Base-by-base conservation (phyloP, 1,139 yeast genomes). In the Taphrina betulina region DNA sequence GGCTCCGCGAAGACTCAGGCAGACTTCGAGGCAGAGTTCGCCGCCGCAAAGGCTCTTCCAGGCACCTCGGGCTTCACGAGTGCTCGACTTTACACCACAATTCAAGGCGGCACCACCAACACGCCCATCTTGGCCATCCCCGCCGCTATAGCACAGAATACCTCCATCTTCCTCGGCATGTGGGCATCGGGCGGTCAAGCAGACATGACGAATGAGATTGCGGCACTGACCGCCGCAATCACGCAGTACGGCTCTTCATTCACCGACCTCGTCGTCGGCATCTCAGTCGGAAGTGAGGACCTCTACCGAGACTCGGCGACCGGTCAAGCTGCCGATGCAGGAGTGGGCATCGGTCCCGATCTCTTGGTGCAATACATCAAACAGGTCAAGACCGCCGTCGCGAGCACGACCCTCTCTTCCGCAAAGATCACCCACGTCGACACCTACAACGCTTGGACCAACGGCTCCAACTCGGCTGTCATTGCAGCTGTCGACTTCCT, bases 231-330 rank as follows among this genome's bases (percentile, higher is more conserved):
- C 61, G 60, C 72, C 14, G 82, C 83, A 71, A 78, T 89, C 70
- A 95, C 95, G 65, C 72, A 67, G 37, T 76, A 88, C 63, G 83
- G 89, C 58, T 77, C 77, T 60, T 75, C 79, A 58, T 80, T 89
- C 61, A 45, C 52, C 10, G 24, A 16, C 42, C 16, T 22, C 16
- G 78, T 88, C 66, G 79, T 81, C 66, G 85, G 81, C 40, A 76
- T 88, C 73, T 75, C 85, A 57, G 96, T 88, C 63, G 96, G 96
- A 63, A 87, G 95, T 31, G 96, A 89, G 76, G 90, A 95, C 60
- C 77, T 89, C 64, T 88, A 88, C 78, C 85, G 96, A 78, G 80
- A 72, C 42, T 43, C 48, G 17, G 22, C 38, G 10, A 43, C 17
- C 12, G 48, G 48, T 20, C 29, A 31, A 26, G 48, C 48, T 5